Conservation (phyloP, 345 rosid genomes). For the Pseudoturritis turrita region DNA sequence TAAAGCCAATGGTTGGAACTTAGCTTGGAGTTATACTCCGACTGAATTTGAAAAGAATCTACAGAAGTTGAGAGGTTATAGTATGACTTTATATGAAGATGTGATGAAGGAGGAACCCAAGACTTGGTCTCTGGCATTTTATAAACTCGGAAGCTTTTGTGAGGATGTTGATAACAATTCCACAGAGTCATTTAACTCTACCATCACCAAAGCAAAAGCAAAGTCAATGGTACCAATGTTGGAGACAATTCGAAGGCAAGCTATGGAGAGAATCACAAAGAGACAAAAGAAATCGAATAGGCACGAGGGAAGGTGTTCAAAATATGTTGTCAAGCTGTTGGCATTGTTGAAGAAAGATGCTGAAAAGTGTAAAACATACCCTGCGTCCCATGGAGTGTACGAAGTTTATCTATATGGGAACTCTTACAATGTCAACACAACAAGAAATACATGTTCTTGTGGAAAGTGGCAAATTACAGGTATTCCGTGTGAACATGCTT, state of each 20-base stretch:
- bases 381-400: background rate
- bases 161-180: background rate
- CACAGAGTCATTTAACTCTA: background rate
- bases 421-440: no score
- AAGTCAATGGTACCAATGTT: background rate
- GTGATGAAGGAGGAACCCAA: background rate
- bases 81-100: background rate
- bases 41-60: background rate
- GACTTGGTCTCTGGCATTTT: background rate
- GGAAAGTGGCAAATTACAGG: no score
- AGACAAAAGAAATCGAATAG: background rate
- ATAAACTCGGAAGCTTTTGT: background rate
- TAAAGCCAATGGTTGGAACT: no score
- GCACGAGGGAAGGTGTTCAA: background rate
- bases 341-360: background rate
- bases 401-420: no score
- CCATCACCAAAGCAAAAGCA: background rate
- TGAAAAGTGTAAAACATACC: background rate
- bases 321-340: background rate
- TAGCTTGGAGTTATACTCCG: background rate
- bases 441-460: no score
- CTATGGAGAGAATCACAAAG: background rate
- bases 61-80: background rate
- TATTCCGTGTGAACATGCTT: no score
- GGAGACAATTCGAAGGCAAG: background rate